These are phyloP conservation scores for Gastrodia elata DNA, from an alignment of 106 monocot species.

Conservation along the genomic window DNA sequence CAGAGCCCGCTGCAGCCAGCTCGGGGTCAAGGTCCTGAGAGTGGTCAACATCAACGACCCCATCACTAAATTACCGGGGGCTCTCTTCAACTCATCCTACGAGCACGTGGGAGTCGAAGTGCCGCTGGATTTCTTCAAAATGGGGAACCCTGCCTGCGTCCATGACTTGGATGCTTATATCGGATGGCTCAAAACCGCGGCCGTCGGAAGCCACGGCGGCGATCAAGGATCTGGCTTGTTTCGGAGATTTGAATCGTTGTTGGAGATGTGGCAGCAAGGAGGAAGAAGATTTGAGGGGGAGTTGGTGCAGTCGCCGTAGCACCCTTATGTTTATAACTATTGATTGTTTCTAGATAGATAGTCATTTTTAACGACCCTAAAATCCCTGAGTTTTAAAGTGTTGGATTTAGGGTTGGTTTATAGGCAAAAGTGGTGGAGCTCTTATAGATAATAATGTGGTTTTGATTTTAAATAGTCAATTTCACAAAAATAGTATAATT, in stretches of 20 bases:
- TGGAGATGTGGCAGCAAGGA: slow-evolving; percentile 10
- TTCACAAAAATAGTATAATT: too few species aligned
- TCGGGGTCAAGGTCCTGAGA: slow-evolving; percentile 59
- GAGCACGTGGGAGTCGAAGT: slow-evolving; percentile 58
- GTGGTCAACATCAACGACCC: slow-evolving; percentile 62
- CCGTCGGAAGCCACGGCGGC: slow-evolving; percentile 6
- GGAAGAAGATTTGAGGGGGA: slow-evolving; percentile 17
- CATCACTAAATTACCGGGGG: slow-evolving; percentile 49
- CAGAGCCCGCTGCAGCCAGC: slow-evolving; percentile 45
- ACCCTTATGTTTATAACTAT: neutral
- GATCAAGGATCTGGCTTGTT: slow-evolving; percentile 11
- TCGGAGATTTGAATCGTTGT: slow-evolving; percentile 15
- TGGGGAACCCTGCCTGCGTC: slow-evolving; percentile 37
- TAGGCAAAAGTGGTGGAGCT: too few species aligned
- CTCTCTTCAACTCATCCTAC: slow-evolving; percentile 42
- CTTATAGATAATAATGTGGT: too few species aligned
- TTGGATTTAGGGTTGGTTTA: neutral
- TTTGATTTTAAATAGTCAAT: too few species aligned
- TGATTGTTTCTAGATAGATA: neutral
- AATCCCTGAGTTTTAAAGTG: neutral
- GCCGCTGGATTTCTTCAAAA: slow-evolving; percentile 45
- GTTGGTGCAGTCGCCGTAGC: slow-evolving; percentile 21
- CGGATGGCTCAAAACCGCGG: slow-evolving; percentile 17
- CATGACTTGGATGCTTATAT: slow-evolving; percentile 58
- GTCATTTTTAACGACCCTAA: neutral